These are phyloP conservation scores for Metschnikowia kunwiensis DNA, from an alignment of 805 yeast species.

Conservation along the genomic window DNA sequence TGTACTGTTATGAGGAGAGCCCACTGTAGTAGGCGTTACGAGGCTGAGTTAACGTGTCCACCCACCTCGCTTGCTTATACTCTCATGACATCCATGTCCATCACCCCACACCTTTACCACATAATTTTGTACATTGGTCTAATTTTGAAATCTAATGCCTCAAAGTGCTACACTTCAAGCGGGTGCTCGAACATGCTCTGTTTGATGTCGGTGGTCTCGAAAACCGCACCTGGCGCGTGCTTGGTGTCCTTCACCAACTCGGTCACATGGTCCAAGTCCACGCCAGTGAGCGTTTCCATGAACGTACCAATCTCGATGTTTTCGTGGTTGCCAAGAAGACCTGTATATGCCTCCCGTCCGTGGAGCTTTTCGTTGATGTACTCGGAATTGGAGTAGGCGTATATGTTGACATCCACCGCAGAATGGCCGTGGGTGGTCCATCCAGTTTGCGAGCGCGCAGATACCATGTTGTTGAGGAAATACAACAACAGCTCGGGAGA, in stretches of 20 bases:
- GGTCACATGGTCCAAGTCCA: slow-evolving; percentile 49
- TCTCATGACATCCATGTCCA: too few species aligned
- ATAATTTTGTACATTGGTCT: too few species aligned
- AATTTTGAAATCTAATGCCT: too few species aligned
- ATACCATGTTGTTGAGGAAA: slow-evolving; percentile 64
- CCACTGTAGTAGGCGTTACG: too few species aligned
- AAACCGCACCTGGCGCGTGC: slow-evolving; percentile 38
- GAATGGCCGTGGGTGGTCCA: slow-evolving; percentile 97
- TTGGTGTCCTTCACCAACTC: slow-evolving; percentile 46
- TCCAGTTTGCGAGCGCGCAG: slow-evolving; percentile 84
- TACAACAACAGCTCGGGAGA: slow-evolving; percentile 44
- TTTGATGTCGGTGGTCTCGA: neutral
- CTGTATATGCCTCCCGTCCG: slow-evolving; percentile 24
- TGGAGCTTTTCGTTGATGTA: slow-evolving; percentile 39
- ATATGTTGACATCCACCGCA: slow-evolving; percentile 92
- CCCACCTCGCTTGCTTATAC: too few species aligned
- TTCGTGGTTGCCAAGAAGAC: slow-evolving; percentile 77
- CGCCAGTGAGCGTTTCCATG: slow-evolving; percentile 53
- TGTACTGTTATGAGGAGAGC: too few species aligned
- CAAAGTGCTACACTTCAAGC: neutral
- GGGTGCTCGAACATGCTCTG: slow-evolving; percentile 6
- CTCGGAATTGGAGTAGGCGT: slow-evolving; percentile 66
- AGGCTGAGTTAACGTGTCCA: too few species aligned
- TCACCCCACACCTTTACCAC: too few species aligned
- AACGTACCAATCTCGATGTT: slow-evolving; percentile 81